Evolutionary conservation across 345 rosid genomes (phyloP), one percentile per base, ranked within the genome.

Genomic region (Melaleuca quinquenervia): DNA sequence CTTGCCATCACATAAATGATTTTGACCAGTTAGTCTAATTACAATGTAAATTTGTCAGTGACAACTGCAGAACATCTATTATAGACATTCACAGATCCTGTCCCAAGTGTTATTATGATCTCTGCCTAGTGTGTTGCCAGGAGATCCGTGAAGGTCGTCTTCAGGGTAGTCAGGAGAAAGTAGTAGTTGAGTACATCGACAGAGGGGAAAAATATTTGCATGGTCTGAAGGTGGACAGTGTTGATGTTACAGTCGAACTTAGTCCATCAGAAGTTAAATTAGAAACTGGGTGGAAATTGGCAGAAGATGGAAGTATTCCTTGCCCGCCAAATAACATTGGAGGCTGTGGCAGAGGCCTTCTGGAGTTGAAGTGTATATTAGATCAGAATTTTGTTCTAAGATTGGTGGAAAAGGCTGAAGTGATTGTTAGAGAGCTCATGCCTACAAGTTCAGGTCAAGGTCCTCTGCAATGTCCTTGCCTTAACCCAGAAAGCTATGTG

Each of bases 11-110:
- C 51, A 85, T 55, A 54, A 29, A 11, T 82, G 24, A 21, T 15
- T 78, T 87, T 27, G 56, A 49, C 10, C 7, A 29, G 22, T 49
- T 60, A 44, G 58, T 84, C 53, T 88, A 21, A 58, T 48, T 80
- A 36, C 52, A 26, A 45, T 11, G 48, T 11, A 50, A 60, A n/a
- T 82, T 85, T 62, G 58, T 85, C 89, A 90, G 90, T 20, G 87
- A 93, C 84, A 89, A 86, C 88, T 93, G 94, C 88, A 87, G 87
- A 88, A 92, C 93, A 76, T 90, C 92, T 26, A 92, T 90, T 27
- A 83, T 86, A 24, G 93, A 92, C 84, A 88, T 84, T 27, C 91
- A 90, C 83, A 88, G 92, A 85, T 90, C 87, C 83, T 92, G 93
- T 87, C 87, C 88, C 78, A 83, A 87, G 22, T 90, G 93, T 84